phyloP scores from a whole-genome alignment of 2,329 filamentous ascomycete genomes.

The Fusarium tupiense region DNA sequence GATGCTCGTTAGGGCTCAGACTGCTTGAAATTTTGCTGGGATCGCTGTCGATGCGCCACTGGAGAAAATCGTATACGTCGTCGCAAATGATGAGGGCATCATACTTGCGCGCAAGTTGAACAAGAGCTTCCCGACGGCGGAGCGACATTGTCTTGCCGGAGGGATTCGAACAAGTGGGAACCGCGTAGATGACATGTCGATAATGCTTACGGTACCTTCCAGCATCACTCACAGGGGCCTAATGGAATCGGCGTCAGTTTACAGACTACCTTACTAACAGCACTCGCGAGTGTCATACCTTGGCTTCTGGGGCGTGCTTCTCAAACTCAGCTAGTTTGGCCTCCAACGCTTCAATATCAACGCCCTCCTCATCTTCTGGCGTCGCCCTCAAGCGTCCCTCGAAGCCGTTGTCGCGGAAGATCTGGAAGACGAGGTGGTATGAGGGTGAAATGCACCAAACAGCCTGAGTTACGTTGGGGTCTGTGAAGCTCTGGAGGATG shows the following conservation, averaged over 20 bases:
- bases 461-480: slow-evolving; percentile 76
- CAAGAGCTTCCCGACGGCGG: slow-evolving; percentile 70
- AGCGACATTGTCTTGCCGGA: slow-evolving; percentile 84
- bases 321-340: slow-evolving; percentile 45
- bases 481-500: slow-evolving; percentile 81
- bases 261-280: neutral
- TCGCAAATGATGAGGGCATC: slow-evolving; percentile 88
- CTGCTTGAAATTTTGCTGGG: slow-evolving; percentile 32
- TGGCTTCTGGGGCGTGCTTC: slow-evolving; percentile 26
- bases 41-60: slow-evolving; percentile 68
- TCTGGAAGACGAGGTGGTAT: slow-evolving; percentile 86
- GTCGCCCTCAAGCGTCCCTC: slow-evolving; percentile 71
- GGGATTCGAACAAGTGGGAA: slow-evolving; percentile 90
- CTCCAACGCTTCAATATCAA: slow-evolving; percentile 69
- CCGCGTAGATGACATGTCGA: slow-evolving; percentile 86
- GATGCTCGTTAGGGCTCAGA: slow-evolving; percentile 46
- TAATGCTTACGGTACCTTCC: slow-evolving; percentile 79
- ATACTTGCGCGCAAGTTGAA: slow-evolving; percentile 79
- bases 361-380: slow-evolving; percentile 80
- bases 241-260: neutral
- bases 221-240: slow-evolving; percentile 62
- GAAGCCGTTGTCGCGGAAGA: slow-evolving; percentile 86
- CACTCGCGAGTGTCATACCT: neutral
- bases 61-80: slow-evolving; percentile 94
- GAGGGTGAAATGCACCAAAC: slow-evolving; percentile 86